phyloP scores from a whole-genome alignment of 1,284 basidiomycete genomes.

The Ganoderma multipileum region DNA sequence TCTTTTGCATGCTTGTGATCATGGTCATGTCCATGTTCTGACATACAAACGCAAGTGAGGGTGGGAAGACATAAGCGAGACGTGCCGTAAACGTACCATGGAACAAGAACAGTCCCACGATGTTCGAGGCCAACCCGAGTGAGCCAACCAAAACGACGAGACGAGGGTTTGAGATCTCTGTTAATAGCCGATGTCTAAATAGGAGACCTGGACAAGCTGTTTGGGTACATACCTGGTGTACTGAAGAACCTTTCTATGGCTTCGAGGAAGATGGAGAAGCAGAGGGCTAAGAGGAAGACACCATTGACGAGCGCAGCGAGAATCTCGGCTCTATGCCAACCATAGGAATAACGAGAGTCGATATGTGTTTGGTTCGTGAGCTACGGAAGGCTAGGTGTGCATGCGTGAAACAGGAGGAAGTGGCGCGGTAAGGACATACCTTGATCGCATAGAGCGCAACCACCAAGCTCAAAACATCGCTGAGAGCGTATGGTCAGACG shows the following conservation, averaged over 20 bases:
- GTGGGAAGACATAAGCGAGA: background rate
- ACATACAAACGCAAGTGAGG: conserved; percentile 4
- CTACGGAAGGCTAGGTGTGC: conserved; percentile 43
- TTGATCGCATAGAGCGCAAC: conserved; percentile 98
- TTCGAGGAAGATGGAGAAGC: conserved; percentile 95
- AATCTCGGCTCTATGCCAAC: conserved; percentile 99
- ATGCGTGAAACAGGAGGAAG: conserved; percentile 6
- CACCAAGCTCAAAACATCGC: conserved; percentile 93
- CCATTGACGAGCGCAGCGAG: conserved; percentile 95
- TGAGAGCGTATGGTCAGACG: conserved; percentile 42
- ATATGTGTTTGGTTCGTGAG: conserved; percentile 63
- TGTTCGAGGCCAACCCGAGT: conserved; percentile 90
- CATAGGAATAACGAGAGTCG: conserved; percentile 82
- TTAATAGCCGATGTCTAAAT: conserved; percentile 3
- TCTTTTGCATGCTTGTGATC: conserved; percentile 49
- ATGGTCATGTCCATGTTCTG: conserved; percentile 75
- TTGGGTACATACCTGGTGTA: conserved; percentile 66
- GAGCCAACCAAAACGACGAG: conserved; percentile 92
- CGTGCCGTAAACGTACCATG: conserved; percentile 68
- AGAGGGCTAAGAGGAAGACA: conserved; percentile 94
- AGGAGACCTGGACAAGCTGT: conserved; percentile 1
- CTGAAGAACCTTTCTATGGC: conserved; percentile 91
- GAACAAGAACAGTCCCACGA: conserved; percentile 94
- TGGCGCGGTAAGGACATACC: conserved; percentile 48
- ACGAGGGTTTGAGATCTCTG: conserved; percentile 89